phyloP scores from a whole-genome alignment of 345 rosid genomes.

The Clarkia xantiana region DNA sequence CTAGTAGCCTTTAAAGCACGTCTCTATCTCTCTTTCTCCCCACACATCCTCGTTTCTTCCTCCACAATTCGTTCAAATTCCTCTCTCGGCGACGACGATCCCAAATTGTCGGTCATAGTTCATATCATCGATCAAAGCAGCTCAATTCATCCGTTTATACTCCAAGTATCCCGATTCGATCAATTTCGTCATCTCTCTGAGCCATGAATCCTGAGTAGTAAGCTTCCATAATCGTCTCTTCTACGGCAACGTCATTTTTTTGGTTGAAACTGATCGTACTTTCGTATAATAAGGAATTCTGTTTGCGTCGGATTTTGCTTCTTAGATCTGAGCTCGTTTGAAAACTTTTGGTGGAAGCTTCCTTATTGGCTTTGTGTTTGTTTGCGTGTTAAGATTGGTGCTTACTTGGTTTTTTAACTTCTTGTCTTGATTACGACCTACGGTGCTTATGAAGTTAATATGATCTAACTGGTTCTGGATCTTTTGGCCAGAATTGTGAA shows the following conservation, averaged over 20 bases:
- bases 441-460: too few relatives aligned
- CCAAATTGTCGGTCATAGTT: conserved; percentile 5
- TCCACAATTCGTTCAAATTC: not conserved
- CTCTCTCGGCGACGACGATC: conserved; percentile 21
- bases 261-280: conserved; percentile 11
- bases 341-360: too few relatives aligned
- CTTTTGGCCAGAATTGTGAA: conserved; percentile 4
- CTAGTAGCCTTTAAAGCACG: conserved; percentile 1
- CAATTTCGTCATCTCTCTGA: conserved; percentile 16
- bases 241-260: not conserved
- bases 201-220: conserved; percentile 97
- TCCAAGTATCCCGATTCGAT: conserved; percentile 8
- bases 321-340: too few relatives aligned
- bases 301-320: not conserved
- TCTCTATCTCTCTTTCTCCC: not conserved
- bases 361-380: too few relatives aligned
- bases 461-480: conserved; percentile 8
- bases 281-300: not conserved
- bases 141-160: conserved; percentile 1
- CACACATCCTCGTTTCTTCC: conserved; percentile 1
- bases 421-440: not conserved
- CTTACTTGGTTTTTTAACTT: not conserved
- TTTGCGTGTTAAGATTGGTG: too few relatives aligned
- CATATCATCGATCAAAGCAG: conserved; percentile 7
- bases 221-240: conserved; percentile 10